Base-by-base conservation (phyloP, 257 asterid genomes). In the Mitragyna speciosa region DNA sequence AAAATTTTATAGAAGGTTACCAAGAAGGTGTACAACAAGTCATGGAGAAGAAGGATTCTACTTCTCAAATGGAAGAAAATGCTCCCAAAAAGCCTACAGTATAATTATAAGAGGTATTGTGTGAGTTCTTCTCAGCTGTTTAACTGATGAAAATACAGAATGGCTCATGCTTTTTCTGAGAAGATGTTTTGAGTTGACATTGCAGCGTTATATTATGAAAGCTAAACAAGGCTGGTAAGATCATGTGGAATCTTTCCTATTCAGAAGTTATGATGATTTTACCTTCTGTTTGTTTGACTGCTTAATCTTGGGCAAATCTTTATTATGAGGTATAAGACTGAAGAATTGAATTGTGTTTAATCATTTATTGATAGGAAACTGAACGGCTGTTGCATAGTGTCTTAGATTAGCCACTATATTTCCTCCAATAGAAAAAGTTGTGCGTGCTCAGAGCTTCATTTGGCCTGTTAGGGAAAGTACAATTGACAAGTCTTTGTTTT, bases 1-100 rank as follows among this genome's bases (percentile, higher is more conserved):
- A 78, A 82, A 90, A 96, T 82, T 96, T 96, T 73, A 91, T 96
- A n/a, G 81, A 84, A 88, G 98, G 99, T 75, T 96, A 96, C 87
- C 97, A 96, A 83, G 97, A 94, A 89, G 98, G 98, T 72, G 76
- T 96, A 70, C 97, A 89, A 39, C 85, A 94, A 76, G 93, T 90
- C 78, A 88, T 88, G 97, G 96, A 91, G 86, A 88, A 92, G 84
- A 89, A 82, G 67, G 83, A 90, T 73, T 71, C 87, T 12, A 86
- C 83, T 67, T 80, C 91, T 84, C 83, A 84, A 39, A 26, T 68
- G 56, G 85, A 79, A 59, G 79, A 82, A 12, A 87, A 82, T 31
- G 48, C 83, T 76, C 86, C 90, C 9, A 87, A 88, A 81, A 51
- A 73, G 17, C 82, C 82, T 73, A 73, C 79, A 73, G 43, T 49